Evolutionary conservation across 257 asterid species (phyloP).

Genomic region (Nicotiana otophora): DNA sequence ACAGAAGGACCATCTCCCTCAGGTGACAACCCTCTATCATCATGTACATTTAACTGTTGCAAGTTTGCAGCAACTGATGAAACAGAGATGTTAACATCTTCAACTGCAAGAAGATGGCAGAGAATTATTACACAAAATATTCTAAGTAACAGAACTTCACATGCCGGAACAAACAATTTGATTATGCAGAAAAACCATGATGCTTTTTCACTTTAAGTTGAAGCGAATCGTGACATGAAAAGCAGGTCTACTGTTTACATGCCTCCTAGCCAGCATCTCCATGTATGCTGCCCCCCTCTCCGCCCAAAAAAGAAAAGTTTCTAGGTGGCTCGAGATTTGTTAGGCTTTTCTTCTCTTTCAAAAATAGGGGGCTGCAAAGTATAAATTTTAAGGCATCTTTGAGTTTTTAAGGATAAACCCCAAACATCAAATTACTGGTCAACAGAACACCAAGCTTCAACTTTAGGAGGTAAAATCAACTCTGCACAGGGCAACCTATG

Average conservation of each 20-base stretch:
- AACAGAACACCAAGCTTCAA: not conserved
- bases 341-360: not conserved
- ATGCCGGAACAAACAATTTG: not conserved
- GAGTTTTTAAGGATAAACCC: not conserved
- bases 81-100: conserved; percentile 39
- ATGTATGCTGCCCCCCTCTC: not conserved
- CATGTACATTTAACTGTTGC: conserved; percentile 47
- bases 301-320: not conserved
- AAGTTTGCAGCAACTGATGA: conserved; percentile 52
- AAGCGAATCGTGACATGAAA: not conserved
- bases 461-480: not conserved
- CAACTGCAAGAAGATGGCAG: conserved; percentile 43
- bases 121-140: not conserved
- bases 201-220: not conserved
- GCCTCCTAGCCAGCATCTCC: not conserved
- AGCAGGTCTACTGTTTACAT: not conserved
- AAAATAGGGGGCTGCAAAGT: not conserved
- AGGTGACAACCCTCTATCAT: conserved; percentile 33
- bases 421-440: not conserved
- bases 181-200: not conserved
- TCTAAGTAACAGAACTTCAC: not conserved
- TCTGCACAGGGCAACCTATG: not conserved
- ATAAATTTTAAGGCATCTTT: not conserved
- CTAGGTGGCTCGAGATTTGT: not conserved
- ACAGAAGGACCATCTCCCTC: conserved; percentile 58